These are phyloP conservation scores for Saccharomycopsis crataegensis DNA, from an alignment of 1,139 yeast species.

Conservation along the genomic window DNA sequence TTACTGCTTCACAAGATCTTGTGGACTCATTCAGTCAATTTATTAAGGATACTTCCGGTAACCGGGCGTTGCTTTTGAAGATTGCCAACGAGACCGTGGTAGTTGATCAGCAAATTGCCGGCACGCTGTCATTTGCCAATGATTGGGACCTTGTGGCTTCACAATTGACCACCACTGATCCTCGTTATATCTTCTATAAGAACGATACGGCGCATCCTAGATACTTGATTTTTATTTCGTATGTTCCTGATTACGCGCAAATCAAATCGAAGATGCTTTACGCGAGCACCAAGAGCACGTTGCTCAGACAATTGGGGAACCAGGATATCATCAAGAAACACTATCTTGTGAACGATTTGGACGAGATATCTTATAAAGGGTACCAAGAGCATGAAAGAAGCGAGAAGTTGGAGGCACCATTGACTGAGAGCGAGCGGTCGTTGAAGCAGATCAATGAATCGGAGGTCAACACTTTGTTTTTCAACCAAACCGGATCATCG, in stretches of 20 bases:
- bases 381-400: conserved; percentile 37
- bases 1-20: conserved; percentile 43
- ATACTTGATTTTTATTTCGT: conserved; percentile 52
- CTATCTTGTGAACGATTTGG: conserved; percentile 46
- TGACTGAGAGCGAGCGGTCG: conserved; percentile 56
- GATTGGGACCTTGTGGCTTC: conserved; percentile 34
- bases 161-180: conserved; percentile 40
- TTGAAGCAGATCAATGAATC: conserved; percentile 38
- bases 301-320: conserved; percentile 67
- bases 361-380: conserved; percentile 50
- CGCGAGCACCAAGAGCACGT: conserved; percentile 79
- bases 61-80: conserved; percentile 29
- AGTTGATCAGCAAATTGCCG: conserved; percentile 27
- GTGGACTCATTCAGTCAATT: conserved; percentile 36
- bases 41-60: conserved; percentile 23
- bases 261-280: conserved; percentile 87
- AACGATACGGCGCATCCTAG: conserved; percentile 26
- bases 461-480: conserved; percentile 27
- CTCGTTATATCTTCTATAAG: conserved; percentile 53
- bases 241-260: conserved; percentile 80
- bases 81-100: conserved; percentile 29
- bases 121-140: conserved; percentile 27
- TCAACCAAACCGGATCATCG: conserved; percentile 13
- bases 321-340: conserved; percentile 47
- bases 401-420: conserved; percentile 35